phyloP scores from a whole-genome alignment of 495 filamentous ascomycete species.

The Cryomyces minteri region DNA sequence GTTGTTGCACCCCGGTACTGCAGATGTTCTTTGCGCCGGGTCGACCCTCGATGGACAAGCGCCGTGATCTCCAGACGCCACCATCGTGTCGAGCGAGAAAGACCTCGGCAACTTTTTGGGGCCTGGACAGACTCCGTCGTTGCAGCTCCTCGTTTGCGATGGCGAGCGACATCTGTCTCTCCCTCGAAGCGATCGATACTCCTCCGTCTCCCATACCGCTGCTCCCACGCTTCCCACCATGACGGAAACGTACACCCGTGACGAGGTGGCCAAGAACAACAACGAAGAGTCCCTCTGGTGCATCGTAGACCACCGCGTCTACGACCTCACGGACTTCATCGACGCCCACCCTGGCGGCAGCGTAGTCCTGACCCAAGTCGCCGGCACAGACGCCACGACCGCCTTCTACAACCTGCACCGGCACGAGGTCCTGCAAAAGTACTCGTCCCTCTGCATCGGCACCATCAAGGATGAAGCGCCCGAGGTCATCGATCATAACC shows the following conservation, averaged over 20 bases:
- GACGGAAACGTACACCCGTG: conserved; percentile 40
- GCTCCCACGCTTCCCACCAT: background rate
- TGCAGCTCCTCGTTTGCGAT: too few relatives aligned
- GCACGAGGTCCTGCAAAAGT: conserved; percentile 71
- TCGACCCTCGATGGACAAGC: too few relatives aligned
- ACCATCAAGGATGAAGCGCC: conserved; percentile 56
- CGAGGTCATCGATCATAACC: conserved; percentile 46
- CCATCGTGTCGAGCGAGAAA: too few relatives aligned
- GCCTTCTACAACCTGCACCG: conserved; percentile 91
- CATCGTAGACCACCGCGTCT: conserved; percentile 78
- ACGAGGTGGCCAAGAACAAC: conserved; percentile 65
- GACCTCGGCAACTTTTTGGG: too few relatives aligned
- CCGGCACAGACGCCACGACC: conserved; percentile 66
- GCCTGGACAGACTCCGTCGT: too few relatives aligned
- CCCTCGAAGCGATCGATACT: too few relatives aligned
- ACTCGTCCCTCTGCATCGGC: conserved; percentile 56
- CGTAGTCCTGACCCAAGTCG: conserved; percentile 67
- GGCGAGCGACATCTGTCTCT: too few relatives aligned
- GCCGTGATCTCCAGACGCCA: too few relatives aligned
- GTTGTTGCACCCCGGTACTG: too few relatives aligned
- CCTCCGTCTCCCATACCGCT: too few relatives aligned
- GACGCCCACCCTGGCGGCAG: conserved; percentile 86
- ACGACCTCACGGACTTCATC: conserved; percentile 83
- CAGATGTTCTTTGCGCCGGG: too few relatives aligned
- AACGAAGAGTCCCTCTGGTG: conserved; percentile 49